These are phyloP conservation scores for Penstemon newberryi DNA, from an alignment of 257 asterid species.

Conservation along the genomic window DNA sequence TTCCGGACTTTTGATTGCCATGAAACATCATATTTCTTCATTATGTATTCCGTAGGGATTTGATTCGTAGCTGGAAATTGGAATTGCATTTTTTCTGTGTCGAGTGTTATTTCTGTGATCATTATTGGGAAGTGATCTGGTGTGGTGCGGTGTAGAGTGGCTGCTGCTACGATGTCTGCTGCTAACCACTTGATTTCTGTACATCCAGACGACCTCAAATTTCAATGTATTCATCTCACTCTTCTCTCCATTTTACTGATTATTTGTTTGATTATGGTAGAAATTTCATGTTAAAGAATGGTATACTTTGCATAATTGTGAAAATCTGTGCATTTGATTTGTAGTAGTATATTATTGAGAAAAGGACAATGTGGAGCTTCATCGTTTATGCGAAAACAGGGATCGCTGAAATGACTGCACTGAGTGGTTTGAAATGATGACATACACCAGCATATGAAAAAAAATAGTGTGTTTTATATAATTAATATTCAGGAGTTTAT, in stretches of 20 bases:
- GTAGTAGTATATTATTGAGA: background rate
- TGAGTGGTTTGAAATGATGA: no score
- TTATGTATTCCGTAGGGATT: background rate
- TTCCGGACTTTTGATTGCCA: background rate
- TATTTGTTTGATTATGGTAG: background rate
- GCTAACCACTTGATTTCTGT: slow-evolving; percentile 57
- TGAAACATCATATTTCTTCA: background rate
- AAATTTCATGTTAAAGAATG: no score
- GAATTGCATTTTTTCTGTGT: background rate
- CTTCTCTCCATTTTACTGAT: background rate
- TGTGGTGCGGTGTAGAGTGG: background rate
- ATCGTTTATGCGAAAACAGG: background rate
- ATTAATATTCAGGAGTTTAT: background rate
- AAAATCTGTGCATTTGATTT: background rate
- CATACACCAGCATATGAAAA: no score
- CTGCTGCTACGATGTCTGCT: slow-evolving; percentile 42
- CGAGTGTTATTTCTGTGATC: background rate
- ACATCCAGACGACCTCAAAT: slow-evolving; percentile 71
- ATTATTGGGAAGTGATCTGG: slow-evolving; percentile 24
- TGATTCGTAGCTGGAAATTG: slow-evolving; percentile 8
- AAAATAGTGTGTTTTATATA: background rate
- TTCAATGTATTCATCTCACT: slow-evolving; percentile 49
- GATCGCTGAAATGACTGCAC: background rate
- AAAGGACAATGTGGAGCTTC: background rate
- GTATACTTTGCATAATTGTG: no score